A percentile compares a stretch with the other conserved stretches of the same genome.
phyloP scores from a whole-genome alignment of 129 eudicot genomes.

The Logfia minima region DNA sequence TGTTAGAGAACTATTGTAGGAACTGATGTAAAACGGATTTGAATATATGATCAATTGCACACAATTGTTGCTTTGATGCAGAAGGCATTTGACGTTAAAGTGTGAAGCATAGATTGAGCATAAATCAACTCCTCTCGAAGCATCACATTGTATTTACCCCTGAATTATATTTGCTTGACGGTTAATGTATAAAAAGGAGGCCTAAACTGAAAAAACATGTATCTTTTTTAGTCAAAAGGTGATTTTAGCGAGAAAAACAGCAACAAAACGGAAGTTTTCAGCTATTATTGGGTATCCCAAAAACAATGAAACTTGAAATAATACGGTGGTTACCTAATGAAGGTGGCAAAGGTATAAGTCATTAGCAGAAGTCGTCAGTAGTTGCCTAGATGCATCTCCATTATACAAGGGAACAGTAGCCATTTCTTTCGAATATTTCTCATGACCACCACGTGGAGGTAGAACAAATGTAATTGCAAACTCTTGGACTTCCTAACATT shows the following conservation, averaged over 20 bases:
- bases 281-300: background rate
- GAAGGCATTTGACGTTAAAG: constrained; percentile 36
- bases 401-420: constrained; percentile 10
- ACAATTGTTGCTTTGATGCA: constrained; percentile 12
- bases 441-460: constrained; percentile 37
- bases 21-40: background rate
- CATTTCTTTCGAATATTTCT: constrained; percentile 20
- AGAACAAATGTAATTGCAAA: constrained; percentile 16
- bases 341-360: constrained; percentile 55
- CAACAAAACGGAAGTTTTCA: background rate
- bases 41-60: background rate
- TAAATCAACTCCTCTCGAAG: constrained; percentile 55
- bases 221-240: constrained; percentile 2
- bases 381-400: constrained; percentile 16
- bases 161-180: background rate
- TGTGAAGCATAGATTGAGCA: constrained; percentile 61
- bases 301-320: background rate
- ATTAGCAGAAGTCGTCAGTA: constrained; percentile 17
- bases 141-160: constrained; percentile 49
- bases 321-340: constrained; percentile 41
- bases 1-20: background rate
- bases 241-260: background rate
- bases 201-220: background rate
- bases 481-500: background rate
- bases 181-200: background rate